Percentiles rank a stretch among this genome's conserved stretches.
Evolutionary conservation across 2,329 filamentous ascomycete species (phyloP).

Genomic region (Ceratocystis ficicola): DNA sequence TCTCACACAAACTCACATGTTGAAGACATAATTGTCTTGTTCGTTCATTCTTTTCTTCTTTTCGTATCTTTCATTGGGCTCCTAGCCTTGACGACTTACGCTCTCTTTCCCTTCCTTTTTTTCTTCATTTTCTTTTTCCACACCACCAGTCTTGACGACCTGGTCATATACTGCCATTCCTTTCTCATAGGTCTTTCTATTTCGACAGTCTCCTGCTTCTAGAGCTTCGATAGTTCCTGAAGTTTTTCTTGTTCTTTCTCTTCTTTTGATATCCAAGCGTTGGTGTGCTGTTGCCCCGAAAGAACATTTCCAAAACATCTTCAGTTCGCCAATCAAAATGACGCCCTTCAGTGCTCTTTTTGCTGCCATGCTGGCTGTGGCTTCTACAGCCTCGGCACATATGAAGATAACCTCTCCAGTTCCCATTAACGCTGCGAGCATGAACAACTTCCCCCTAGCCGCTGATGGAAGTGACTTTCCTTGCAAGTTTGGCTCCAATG

Average conservation of each 20-base stretch:
- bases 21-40: conserved; percentile 1
- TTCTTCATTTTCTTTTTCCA: background rate
- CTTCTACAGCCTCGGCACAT: conserved; percentile 55
- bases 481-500: conserved; percentile 54
- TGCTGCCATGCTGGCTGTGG: conserved; percentile 41
- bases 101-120: conserved; percentile 9
- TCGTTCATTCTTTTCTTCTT: conserved; percentile 13
- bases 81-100: conserved; percentile 20
- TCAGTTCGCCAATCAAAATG: background rate
- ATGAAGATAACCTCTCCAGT: conserved; percentile 58
- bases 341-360: conserved; percentile 33
- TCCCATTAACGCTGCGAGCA: conserved; percentile 40
- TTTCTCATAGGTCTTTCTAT: background rate
- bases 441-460: conserved; percentile 52
- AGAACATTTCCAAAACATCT: background rate
- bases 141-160: conserved; percentile 4
- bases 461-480: conserved; percentile 58
- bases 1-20: background rate
- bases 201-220: background rate
- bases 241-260: conserved; percentile 9
- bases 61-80: conserved; percentile 3
- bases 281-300: background rate
- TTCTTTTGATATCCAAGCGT: background rate
- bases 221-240: conserved; percentile 12
- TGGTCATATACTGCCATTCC: background rate